phyloP scores from a whole-genome alignment of 1,284 basidiomycete species.

The Athelia sp. region DNA sequence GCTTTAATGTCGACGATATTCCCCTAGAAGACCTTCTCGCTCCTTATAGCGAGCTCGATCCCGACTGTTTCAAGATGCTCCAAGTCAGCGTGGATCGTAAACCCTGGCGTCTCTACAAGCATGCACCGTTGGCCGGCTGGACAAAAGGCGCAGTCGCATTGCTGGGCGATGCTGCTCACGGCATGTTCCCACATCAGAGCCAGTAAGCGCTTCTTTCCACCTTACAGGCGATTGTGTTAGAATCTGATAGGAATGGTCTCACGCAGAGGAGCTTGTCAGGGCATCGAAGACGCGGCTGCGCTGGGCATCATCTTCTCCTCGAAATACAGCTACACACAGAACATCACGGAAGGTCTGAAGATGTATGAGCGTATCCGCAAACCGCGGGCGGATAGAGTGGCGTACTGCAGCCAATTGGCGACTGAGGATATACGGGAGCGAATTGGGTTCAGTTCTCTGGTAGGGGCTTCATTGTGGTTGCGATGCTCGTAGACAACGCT shows the following conservation, averaged over 20 bases:
- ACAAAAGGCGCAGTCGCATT: constrained; percentile 23
- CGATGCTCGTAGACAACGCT: too few relatives aligned
- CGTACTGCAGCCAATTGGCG: constrained; percentile 21
- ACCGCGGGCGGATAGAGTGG: constrained; percentile 26
- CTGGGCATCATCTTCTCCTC: constrained; percentile 29
- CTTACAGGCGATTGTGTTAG: not conserved
- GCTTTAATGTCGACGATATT: constrained; percentile 26
- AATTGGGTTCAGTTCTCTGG: constrained; percentile 28
- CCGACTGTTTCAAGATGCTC: constrained; percentile 23
- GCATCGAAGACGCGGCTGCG: constrained; percentile 30
- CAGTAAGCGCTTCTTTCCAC: constrained; percentile 7
- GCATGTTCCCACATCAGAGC: constrained; percentile 30
- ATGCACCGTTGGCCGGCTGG: constrained; percentile 27
- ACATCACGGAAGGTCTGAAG: constrained; percentile 21
- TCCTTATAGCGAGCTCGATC: constrained; percentile 26
- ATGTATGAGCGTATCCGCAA: constrained; percentile 27
- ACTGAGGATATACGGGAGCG: constrained; percentile 29
- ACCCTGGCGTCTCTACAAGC: constrained; percentile 30
- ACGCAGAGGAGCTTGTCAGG: constrained; percentile 28
- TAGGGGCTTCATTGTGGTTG: too few relatives aligned
- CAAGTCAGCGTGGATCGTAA: constrained; percentile 27
- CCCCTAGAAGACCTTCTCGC: constrained; percentile 24
- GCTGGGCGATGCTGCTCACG: constrained; percentile 28
- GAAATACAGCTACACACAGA: constrained; percentile 21
- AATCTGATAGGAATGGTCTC: not conserved